phyloP scores from a whole-genome alignment of 129 eudicot species.

The Arctium lappa region DNA sequence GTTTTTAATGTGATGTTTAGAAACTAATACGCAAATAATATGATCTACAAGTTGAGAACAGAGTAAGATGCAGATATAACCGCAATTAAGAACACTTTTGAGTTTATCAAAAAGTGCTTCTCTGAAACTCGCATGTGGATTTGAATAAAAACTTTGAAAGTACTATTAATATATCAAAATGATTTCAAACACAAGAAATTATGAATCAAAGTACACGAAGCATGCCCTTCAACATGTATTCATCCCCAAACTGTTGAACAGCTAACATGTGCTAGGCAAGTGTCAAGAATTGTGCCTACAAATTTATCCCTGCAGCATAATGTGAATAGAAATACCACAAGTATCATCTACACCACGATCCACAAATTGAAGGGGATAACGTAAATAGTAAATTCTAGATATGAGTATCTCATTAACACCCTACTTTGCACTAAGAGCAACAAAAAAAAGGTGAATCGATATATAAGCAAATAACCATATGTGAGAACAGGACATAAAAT shows the following conservation, averaged over 20 bases:
- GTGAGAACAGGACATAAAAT: background rate
- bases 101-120: background rate
- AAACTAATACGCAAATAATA: background rate
- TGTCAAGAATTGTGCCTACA: background rate
- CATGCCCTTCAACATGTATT: no score
- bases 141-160: background rate
- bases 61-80: background rate
- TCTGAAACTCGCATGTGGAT: background rate
- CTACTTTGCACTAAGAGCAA: background rate
- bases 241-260: no score
- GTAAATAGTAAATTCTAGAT: background rate
- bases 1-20: background rate
- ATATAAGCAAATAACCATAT: background rate
- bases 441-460: background rate
- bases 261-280: background rate
- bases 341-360: background rate
- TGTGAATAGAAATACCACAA: background rate
- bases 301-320: background rate
- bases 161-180: background rate
- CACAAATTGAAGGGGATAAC: background rate
- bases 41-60: background rate
- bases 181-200: background rate
- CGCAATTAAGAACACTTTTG: background rate
- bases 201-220: background rate
- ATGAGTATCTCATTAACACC: background rate